Percentiles rank a stretch among this genome's conserved stretches.
Evolutionary conservation across 495 filamentous ascomycete species (phyloP).

Genomic region (Xylaria palmicola): DNA sequence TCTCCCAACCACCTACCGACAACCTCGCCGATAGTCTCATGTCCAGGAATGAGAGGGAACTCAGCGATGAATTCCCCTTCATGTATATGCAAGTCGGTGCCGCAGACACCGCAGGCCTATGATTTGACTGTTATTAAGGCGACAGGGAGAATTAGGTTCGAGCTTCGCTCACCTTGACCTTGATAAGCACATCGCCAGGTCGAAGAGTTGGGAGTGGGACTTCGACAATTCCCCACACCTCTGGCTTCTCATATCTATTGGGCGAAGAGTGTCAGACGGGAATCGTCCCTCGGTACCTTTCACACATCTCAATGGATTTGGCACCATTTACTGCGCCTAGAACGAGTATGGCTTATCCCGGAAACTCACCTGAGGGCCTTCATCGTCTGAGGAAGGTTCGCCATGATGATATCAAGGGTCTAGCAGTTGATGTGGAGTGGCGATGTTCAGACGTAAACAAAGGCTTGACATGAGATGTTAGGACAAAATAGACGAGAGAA

Average conservation of each 20-base stretch:
- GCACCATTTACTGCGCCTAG: background rate
- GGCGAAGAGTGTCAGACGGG: background rate
- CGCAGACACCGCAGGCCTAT: conserved; percentile 65
- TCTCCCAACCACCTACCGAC: conserved; percentile 29
- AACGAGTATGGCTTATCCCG: background rate
- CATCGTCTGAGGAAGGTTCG: conserved; percentile 55
- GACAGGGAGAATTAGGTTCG: background rate
- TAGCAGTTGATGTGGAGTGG: background rate
- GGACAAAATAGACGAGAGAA: background rate
- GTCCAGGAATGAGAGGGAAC: conserved; percentile 44
- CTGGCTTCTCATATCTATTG: conserved; percentile 61
- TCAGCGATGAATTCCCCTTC: conserved; percentile 47
- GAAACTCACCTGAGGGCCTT: conserved; percentile 57
- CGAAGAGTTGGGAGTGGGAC: conserved; percentile 60
- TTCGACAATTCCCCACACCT: conserved; percentile 57
- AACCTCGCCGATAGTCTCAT: conserved; percentile 58
- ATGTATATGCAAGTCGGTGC: conserved; percentile 64
- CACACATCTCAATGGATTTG: background rate
- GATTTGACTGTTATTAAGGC: background rate
- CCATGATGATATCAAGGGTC: conserved; percentile 23
- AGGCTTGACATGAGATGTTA: background rate
- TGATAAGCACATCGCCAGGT: conserved; percentile 60
- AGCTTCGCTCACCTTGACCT: conserved; percentile 48
- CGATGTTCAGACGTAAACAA: background rate
- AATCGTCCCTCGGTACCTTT: background rate